These are phyloP conservation scores for Glycine tomentella DNA, from an alignment of 306 rosid species.

Conservation along the genomic window DNA sequence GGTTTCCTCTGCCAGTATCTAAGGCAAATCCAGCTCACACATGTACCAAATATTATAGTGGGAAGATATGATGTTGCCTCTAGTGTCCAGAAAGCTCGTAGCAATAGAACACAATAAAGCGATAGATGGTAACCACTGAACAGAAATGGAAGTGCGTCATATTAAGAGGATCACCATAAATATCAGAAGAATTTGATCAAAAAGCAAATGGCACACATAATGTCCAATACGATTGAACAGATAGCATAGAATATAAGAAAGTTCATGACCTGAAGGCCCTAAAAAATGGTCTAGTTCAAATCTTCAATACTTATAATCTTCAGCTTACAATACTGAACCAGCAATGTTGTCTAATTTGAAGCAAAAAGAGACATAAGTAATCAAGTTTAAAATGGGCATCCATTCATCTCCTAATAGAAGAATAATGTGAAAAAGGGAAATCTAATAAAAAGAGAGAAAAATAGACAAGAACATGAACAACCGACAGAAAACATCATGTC, in stretches of 20 bases:
- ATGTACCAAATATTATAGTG: too few relatives aligned
- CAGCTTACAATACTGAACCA: too few relatives aligned
- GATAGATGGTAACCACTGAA: slow-evolving; percentile 75
- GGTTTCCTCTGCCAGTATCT: slow-evolving; percentile 94
- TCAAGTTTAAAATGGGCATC: too few relatives aligned
- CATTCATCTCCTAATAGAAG: too few relatives aligned
- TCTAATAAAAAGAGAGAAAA: not conserved
- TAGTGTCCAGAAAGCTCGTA: slow-evolving; percentile 67
- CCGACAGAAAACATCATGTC: not conserved
- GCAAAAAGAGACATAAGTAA: too few relatives aligned
- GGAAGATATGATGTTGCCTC: slow-evolving; percentile 81
- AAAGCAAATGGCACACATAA: not conserved
- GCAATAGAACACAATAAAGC: slow-evolving; percentile 62
- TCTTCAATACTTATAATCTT: too few relatives aligned
- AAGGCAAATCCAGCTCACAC: slow-evolving; percentile 76
- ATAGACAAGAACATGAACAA: not conserved
- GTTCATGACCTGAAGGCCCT: not conserved
- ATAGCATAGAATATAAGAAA: not conserved
- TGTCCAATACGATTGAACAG: too few relatives aligned
- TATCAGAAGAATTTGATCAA: slow-evolving; percentile 29
- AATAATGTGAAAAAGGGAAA: not conserved
- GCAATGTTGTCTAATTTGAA: too few relatives aligned
- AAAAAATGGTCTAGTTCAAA: too few relatives aligned
- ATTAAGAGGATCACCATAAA: slow-evolving; percentile 42
- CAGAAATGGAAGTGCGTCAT: slow-evolving; percentile 44